Evolutionary conservation across 2,329 filamentous ascomycete genomes (phyloP).

Genomic region (Epichloe glyceriae): DNA sequence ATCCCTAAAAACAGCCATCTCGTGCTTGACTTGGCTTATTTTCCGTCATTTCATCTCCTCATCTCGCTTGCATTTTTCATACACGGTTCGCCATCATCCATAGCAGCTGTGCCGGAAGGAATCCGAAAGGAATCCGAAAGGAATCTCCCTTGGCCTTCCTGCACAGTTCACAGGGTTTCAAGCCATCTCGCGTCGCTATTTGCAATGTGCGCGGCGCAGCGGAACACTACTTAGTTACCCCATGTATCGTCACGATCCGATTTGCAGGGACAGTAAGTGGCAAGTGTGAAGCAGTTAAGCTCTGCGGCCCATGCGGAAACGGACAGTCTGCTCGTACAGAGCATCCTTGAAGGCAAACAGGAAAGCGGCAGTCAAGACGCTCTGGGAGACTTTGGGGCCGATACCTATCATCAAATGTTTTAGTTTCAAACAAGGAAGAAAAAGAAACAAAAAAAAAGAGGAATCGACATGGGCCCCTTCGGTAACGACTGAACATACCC

Average conservation of each 20-base stretch:
- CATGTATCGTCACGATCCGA: background rate
- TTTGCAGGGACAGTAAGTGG: background rate
- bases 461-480: background rate
- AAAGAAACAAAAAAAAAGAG: background rate
- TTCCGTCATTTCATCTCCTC: background rate
- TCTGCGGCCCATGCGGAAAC: constrained; percentile 38
- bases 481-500: constrained; percentile 36
- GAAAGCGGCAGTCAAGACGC: constrained; percentile 89
- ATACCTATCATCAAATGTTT: constrained; percentile 48
- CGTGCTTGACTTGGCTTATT: background rate
- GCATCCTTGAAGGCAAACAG: constrained; percentile 97
- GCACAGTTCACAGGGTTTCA: background rate
- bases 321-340: constrained; percentile 71
- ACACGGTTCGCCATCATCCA: background rate
- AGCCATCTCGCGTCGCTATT: background rate
- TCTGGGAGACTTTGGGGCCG: constrained; percentile 91
- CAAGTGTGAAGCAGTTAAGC: background rate
- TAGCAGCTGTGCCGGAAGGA: background rate
- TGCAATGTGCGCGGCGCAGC: background rate
- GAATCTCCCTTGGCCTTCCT: background rate
- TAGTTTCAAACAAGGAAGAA: background rate
- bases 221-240: background rate
- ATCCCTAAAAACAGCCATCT: background rate
- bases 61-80: background rate
- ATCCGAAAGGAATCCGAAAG: too few species aligned